phyloP scores from a whole-genome alignment of 257 asterid genomes.

The Plectranthus barbatus region DNA sequence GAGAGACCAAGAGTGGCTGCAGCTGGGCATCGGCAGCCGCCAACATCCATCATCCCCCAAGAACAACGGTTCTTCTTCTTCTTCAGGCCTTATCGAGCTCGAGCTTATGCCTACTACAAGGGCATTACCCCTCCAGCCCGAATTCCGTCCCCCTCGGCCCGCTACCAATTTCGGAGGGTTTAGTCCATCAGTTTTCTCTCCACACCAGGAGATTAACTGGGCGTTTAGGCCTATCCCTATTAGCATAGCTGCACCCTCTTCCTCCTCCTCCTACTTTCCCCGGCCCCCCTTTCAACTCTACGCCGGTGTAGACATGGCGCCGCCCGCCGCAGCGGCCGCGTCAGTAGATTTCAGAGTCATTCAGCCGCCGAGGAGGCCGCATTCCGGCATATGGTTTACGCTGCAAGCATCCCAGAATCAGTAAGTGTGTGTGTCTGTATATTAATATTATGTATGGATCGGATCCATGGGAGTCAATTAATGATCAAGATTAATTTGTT shows the following conservation, averaged over 20 bases:
- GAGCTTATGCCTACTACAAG: constrained; percentile 37
- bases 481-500: neutral
- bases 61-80: too few species aligned
- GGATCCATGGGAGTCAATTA: too few species aligned
- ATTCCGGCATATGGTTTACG: constrained; percentile 84
- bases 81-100: too few species aligned
- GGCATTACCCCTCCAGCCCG: too few species aligned
- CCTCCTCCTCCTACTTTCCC: constrained; percentile 25
- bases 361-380: constrained; percentile 73
- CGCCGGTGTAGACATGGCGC: constrained; percentile 23
- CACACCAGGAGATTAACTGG: constrained; percentile 32
- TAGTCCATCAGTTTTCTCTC: constrained; percentile 31
- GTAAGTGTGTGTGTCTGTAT: constrained; percentile 33
- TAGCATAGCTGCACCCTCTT: constrained; percentile 15
- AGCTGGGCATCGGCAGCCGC: constrained; percentile 49
- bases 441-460: too few species aligned
- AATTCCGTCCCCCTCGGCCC: constrained; percentile 27
- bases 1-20: constrained; percentile 66
- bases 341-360: constrained; percentile 54
- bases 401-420: constrained; percentile 67
- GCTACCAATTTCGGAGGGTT: constrained; percentile 2
- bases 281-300: constrained; percentile 44
- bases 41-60: too few species aligned
- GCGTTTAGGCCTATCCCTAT: constrained; percentile 36
- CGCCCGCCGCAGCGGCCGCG: neutral